Evolutionary conservation across 129 eudicot species (phyloP), one percentile per base, ranked within the genome.

Genomic region (Glebionis coronaria): DNA sequence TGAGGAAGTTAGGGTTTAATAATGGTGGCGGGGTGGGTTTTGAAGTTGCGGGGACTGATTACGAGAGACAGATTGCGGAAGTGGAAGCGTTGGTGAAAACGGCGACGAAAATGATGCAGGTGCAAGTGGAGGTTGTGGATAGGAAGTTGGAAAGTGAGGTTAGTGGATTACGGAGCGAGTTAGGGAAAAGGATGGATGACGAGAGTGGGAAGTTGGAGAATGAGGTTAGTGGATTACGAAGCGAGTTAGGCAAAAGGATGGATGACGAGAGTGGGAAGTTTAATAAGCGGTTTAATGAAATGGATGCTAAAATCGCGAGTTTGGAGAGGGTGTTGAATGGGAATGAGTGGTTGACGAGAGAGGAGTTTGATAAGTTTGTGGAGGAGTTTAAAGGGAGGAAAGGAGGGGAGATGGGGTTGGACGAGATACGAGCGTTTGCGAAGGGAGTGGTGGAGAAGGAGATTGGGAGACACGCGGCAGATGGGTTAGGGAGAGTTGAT

Each of bases 401-500:
- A 47, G 38, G 64, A 18, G 78, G 62, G 9, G 81, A 77, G 4
- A 49, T 77, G 75, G 83, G 56, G 56, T 58, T 88, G 71, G 99
- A 93, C 69, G 95, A 89, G 49, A 67, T 94, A 12, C 77, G 82
- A 78, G 83, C 75, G 12, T 81, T 82, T 72, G 99, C 99, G 0
- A 77, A 74, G 81, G 84, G 81, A 55, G 64, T 94, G 21, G 88
- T 94, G 13, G 90, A 73, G 81, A 82, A 68, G 58, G 99, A 94
- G 78, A 86, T 94, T 28, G 87, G 76, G 44, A 94, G 67, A 63
- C 99, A 94, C 60, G 99, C 99, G 5, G 92, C 99, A 1, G 99
- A 94, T 83, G 99, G 99, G 71, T 78, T 94, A 29, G 99, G 99
- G 5, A 82, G 79, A 83, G 90, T 84, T 58, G 99, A 94, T 49